These are phyloP conservation scores for Tremella mesenterica DNA, from an alignment of 768 basidiomycete genomes.

Conservation along the genomic window DNA sequence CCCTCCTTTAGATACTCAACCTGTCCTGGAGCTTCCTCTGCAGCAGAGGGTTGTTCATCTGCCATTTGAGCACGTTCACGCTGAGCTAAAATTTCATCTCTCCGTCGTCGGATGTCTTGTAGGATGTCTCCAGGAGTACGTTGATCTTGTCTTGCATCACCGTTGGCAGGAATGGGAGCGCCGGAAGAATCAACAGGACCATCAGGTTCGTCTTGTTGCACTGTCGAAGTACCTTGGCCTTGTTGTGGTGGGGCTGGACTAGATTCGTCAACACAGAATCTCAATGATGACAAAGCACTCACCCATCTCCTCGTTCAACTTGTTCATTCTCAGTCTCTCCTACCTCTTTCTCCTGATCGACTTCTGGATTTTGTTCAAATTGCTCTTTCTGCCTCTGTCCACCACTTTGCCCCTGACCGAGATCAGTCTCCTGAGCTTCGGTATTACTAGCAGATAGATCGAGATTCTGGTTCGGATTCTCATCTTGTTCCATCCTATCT, in stretches of 20 bases:
- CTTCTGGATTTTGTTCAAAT: conserved; percentile 26
- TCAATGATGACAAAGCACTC: conserved; percentile 8
- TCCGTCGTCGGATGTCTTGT: conserved; percentile 69
- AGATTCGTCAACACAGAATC: conserved; percentile 3
- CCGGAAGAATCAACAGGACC: conserved; percentile 29
- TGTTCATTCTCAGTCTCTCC: conserved; percentile 24
- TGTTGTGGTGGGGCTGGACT: conserved; percentile 22
- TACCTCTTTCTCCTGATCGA: conserved; percentile 47
- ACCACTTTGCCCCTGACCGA: conserved; percentile 24
- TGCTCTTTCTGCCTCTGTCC: conserved; percentile 18
- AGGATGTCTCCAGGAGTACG: conserved; percentile 77
- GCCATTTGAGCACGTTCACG: conserved; percentile 42
- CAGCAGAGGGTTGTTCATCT: conserved; percentile 13
- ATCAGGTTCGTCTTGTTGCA: conserved; percentile 44
- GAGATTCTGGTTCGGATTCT: conserved; percentile 21
- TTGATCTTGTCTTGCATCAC: conserved; percentile 35
- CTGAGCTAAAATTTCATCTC: conserved; percentile 60
- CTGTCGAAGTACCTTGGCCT: conserved; percentile 29
- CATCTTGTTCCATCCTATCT: conserved; percentile 32
- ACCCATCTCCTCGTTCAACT: conserved; percentile 28
- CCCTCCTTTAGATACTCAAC: conserved; percentile 66
- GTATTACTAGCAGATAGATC: conserved; percentile 39
- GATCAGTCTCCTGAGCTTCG: conserved; percentile 31
- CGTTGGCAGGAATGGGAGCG: conserved; percentile 29
- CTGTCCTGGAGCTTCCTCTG: conserved; percentile 41